A percentile compares a stretch with the other conserved stretches of the same genome.
Conservation (phyloP, 495 filamentous ascomycete genomes). For the Tuber microsphaerosporum region DNA sequence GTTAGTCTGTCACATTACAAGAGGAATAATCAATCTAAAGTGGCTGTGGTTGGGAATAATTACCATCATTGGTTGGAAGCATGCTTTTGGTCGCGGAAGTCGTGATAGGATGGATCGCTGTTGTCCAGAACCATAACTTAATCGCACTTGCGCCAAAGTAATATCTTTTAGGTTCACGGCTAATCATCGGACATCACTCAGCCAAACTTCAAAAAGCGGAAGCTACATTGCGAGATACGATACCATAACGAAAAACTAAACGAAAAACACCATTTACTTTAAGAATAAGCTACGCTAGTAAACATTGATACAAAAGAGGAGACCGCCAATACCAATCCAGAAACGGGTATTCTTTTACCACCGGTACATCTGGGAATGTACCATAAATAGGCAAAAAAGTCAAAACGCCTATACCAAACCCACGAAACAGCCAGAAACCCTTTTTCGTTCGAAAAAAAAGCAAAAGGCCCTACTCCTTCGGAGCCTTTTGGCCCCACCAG, state of each 20-base stretch:
- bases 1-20: too few species aligned
- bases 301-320: not conserved
- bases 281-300: not conserved
- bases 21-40: too few species aligned
- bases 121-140: not conserved
- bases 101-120: not conserved
- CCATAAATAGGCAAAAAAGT: not conserved
- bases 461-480: not conserved
- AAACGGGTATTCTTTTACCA: not conserved
- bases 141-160: not conserved
- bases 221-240: not conserved
- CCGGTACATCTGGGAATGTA: not conserved
- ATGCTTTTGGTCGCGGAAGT: not conserved
- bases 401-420: slow-evolving; percentile 2
- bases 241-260: not conserved
- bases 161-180: not conserved
- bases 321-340: not conserved
- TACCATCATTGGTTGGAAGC: too few species aligned
- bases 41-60: too few species aligned
- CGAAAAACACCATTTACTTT: not conserved
- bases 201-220: not conserved
- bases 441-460: not conserved
- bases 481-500: slow-evolving; percentile 76
- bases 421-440: not conserved
- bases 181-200: not conserved